Percentiles rank a stretch among this genome's conserved stretches.
phyloP scores from a whole-genome alignment of 2,329 filamentous ascomycete species.

The Phyllosticta ampelicida region DNA sequence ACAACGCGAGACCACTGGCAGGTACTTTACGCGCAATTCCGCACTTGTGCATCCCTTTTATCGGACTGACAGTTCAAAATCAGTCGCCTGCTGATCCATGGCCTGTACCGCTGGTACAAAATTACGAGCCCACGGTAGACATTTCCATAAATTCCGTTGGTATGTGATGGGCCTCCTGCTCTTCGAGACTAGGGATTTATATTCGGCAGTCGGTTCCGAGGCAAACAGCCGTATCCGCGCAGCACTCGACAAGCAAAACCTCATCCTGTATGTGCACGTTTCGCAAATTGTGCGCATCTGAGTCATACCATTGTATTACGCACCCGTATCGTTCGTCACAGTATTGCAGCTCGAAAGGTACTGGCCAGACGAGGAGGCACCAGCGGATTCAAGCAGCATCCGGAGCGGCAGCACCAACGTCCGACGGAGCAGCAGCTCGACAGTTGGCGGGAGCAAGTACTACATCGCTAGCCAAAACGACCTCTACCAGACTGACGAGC shows the following conservation, averaged over 20 bases:
- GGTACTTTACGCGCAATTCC: constrained; percentile 63
- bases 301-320: constrained; percentile 63
- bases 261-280: constrained; percentile 63
- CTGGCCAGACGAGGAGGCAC: constrained; percentile 2
- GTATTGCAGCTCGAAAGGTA: constrained; percentile 51
- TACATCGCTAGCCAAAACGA: constrained; percentile 71
- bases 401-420: not conserved
- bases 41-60: constrained; percentile 72
- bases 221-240: not conserved
- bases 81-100: constrained; percentile 55
- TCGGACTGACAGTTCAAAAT: constrained; percentile 49
- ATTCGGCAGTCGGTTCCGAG: not conserved
- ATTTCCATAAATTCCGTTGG: constrained; percentile 53
- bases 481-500: constrained; percentile 67
- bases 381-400: not conserved
- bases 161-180: constrained; percentile 20
- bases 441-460: constrained; percentile 40
- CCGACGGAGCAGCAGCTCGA: constrained; percentile 10
- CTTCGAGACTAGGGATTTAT: not conserved
- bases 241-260: constrained; percentile 58
- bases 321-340: constrained; percentile 56
- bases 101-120: constrained; percentile 65
- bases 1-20: constrained; percentile 54
- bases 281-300: constrained; percentile 68
- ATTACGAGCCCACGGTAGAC: constrained; percentile 66